Evolutionary conservation across 306 rosid genomes (phyloP).

Genomic region (Aeschynomene evenia): DNA sequence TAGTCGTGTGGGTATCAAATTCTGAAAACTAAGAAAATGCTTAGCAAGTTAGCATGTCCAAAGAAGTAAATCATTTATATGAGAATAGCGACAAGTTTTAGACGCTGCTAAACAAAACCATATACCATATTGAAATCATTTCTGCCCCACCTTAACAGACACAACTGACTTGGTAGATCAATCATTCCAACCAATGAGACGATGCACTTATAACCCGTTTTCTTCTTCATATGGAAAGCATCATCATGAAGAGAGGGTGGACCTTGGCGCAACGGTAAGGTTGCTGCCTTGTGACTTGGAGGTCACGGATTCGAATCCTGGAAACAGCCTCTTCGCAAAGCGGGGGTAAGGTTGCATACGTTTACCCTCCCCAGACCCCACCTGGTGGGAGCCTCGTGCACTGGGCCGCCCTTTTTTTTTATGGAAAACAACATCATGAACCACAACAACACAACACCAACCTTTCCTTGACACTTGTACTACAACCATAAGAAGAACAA

Average conservation of each 20-base stretch:
- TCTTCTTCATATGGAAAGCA: neutral
- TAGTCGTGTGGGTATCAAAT: neutral
- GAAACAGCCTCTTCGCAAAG: too few species aligned
- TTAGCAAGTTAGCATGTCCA: neutral
- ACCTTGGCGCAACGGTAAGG: too few species aligned
- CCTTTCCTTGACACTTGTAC: neutral
- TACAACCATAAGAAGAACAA: neutral
- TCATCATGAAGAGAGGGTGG: neutral
- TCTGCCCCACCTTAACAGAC: slow-evolving; percentile 6
- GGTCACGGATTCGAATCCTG: too few species aligned
- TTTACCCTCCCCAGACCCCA: too few species aligned
- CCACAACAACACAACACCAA: neutral
- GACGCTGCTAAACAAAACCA: slow-evolving; percentile 2
- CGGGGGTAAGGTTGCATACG: too few species aligned
- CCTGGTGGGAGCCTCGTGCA: too few species aligned
- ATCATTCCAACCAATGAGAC: neutral
- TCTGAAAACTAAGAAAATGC: neutral
- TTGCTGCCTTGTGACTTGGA: too few species aligned
- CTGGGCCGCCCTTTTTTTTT: too few species aligned
- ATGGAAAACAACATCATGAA: neutral
- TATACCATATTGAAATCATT: slow-evolving; percentile 8
- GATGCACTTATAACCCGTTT: neutral
- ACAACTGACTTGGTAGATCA: slow-evolving; percentile 12
- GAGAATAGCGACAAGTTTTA: slow-evolving; percentile 8
- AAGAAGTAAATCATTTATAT: neutral